These are phyloP conservation scores for Trichoderma koningii DNA, from an alignment of 2,329 filamentous ascomycete species.

Conservation along the genomic window DNA sequence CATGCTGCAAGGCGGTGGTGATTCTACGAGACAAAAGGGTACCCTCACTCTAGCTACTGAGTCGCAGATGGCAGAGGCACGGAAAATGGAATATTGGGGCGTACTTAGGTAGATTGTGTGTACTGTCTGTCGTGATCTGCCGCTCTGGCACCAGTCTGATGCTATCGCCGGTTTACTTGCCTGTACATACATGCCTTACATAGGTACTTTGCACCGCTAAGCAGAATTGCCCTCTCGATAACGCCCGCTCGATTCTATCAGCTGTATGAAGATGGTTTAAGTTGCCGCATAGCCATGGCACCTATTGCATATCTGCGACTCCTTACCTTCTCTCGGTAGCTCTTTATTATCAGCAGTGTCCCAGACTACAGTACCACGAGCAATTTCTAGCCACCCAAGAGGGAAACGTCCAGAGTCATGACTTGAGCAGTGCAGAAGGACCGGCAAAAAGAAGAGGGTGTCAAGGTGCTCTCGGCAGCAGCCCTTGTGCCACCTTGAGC, in stretches of 20 bases:
- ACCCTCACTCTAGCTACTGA: not conserved
- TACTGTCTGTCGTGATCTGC: no score
- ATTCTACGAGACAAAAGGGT: constrained; percentile 8
- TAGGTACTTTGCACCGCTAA: not conserved
- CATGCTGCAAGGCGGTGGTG: not conserved
- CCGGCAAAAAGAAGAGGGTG: constrained; percentile 11
- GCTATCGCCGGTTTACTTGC: no score
- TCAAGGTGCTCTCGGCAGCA: constrained; percentile 4
- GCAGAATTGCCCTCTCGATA: not conserved
- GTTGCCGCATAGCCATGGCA: not conserved
- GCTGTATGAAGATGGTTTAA: not conserved
- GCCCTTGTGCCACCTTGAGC: constrained; percentile 26
- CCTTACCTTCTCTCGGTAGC: no score
- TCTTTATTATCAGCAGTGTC: not conserved
- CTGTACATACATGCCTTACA: no score
- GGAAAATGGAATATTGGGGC: not conserved
- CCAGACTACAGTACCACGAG: not conserved
- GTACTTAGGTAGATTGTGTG: no score
- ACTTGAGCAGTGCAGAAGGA: not conserved
- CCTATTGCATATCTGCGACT: not conserved
- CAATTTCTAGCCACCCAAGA: not conserved
- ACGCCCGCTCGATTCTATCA: not conserved
- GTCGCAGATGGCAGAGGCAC: not conserved
- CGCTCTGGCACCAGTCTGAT: no score
- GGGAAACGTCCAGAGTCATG: not conserved